Base-by-base conservation (phyloP, 371 early-diverging fungal species). In the Thermomucor indicae-seudaticae region DNA sequence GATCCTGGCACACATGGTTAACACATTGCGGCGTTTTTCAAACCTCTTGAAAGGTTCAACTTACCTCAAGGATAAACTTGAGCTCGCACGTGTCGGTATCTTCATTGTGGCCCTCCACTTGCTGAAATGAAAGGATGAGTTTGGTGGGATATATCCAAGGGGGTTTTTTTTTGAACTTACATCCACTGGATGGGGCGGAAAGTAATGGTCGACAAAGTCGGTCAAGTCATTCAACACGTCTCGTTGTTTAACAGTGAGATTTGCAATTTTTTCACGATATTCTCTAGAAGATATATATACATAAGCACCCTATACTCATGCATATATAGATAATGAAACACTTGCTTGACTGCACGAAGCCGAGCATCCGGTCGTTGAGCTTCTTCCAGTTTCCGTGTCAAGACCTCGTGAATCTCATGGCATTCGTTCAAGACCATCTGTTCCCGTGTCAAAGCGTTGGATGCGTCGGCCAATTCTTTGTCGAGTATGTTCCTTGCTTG, bases 131-230 rank as follows among this genome's bases (percentile, higher is more conserved):
- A n/a, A 3, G 34, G 6, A 29, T 10, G 25, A 25, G 12, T 31
- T n/a, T 31, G 1, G 35, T 17, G 6, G 0, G 29, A 0, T 23
- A 17, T 19, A 6, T 7, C 22, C 16, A 46, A 11, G 7, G 3
- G 4, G 5, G 8, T 16, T 10, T 23, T 22, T 6, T 3, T 6
- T 5, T 2, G 6, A 1, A 51, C 70, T 53, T 67, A 70, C 79
- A 53, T 78, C 64, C 10, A 70, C 55, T 0, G 51, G 34, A 40
- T 67, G 69, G 23, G 78, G 70, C 16, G 83, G 79, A 31, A 67
- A 79, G 42, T 69, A 60, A 27, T 62, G 56, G 16, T 67, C 65
- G 6, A 80, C 34, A 46, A 82, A 80, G 30, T 60, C 55, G 6
- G 67, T 58, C 25, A 82, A 53, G 38, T 76, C 70, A 19, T 55